These are phyloP conservation scores for Colletotrichum sansevieriae DNA, from an alignment of 2,329 filamentous ascomycete genomes.

Conservation along the genomic window DNA sequence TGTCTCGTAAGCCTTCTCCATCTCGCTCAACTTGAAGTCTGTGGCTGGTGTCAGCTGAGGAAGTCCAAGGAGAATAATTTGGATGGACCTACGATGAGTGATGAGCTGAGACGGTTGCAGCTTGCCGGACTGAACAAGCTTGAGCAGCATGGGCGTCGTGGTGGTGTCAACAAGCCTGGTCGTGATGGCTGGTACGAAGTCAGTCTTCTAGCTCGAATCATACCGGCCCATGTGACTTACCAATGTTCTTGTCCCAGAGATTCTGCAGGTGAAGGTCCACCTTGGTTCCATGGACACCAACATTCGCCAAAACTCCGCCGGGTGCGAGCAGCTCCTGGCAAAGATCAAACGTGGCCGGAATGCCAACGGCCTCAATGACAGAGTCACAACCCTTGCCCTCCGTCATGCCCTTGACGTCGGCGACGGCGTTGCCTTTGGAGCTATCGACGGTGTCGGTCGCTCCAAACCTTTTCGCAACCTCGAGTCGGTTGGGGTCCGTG, in stretches of 20 bases:
- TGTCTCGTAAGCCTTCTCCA: constrained; percentile 58
- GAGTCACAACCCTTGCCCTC: constrained; percentile 67
- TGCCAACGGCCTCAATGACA: constrained; percentile 70
- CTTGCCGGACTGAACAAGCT: constrained; percentile 56
- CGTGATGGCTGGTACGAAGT: constrained; percentile 55
- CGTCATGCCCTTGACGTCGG: constrained; percentile 58
- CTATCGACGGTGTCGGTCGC: constrained; percentile 61
- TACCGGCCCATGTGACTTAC: constrained; percentile 49
- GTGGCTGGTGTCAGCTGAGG: not conserved
- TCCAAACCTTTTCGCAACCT: constrained; percentile 61
- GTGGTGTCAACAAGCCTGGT: constrained; percentile 62
- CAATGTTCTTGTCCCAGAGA: constrained; percentile 67
- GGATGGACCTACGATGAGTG: constrained; percentile 55
- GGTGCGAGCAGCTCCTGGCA: constrained; percentile 66
- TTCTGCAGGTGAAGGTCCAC: constrained; percentile 65
- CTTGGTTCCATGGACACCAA: constrained; percentile 69
- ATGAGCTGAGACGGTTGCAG: constrained; percentile 58
- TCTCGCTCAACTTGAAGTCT: constrained; percentile 58
- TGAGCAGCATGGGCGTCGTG: constrained; percentile 63
- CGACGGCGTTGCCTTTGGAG: constrained; percentile 50
- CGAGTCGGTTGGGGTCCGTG: constrained; percentile 60
- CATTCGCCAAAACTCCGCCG: constrained; percentile 67
- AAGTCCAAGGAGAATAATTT: accelerated
- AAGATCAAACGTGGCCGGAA: constrained; percentile 65
- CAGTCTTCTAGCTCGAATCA: not conserved